Evolutionary conservation across 225 moss, liverwort and hornwort genomes (phyloP), one percentile per base, ranked within the genome.

Genomic region (Physcomitrellopsis africana): DNA sequence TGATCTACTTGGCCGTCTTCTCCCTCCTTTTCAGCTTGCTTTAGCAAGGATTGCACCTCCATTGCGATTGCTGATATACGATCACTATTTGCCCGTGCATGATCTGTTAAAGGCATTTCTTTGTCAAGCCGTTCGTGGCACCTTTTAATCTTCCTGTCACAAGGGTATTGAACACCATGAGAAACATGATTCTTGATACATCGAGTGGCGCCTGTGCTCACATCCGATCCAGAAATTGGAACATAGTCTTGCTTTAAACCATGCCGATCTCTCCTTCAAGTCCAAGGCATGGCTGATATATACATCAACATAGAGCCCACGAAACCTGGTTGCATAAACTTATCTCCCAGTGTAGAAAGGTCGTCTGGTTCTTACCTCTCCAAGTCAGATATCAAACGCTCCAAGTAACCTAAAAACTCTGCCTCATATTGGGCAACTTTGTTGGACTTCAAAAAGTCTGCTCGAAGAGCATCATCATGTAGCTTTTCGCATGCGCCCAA

Each of bases 61-160:
- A 96, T 89, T 29, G 93, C 93, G 47, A 96, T 94, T 14, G 96
- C 92, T 63, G 96, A 96, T 12, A 94, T 96, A 0, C 93, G 93
- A 77, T 93, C 93, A 75, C 96, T 94, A 62, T 96, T 96, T 8
- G 92, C 80, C 53, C 96, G 89, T 43, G 81, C 93, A 84, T 94
- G 93, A 76, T 94, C 93, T 19, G 96, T 96, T 60, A 94, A 63
- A 58, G 96, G 96, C 92, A 96, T 93, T 67, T 96, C 96, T 78
- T 96, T 96, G 77, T 96, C 96, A 37, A 96, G 83, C 45, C 96
- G 88, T 74, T 96, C 93, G 52, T 96, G 96, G 48, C 93, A 96
- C 82, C 96, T 91, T 78, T 91, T 96, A 79, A 96, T 96, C 82
- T 96, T 96, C 84, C 96, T 96, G 92, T 3, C 73, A 86, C 20